phyloP scores from a whole-genome alignment of 2,329 filamentous ascomycete species.

The Coniella vitis region DNA sequence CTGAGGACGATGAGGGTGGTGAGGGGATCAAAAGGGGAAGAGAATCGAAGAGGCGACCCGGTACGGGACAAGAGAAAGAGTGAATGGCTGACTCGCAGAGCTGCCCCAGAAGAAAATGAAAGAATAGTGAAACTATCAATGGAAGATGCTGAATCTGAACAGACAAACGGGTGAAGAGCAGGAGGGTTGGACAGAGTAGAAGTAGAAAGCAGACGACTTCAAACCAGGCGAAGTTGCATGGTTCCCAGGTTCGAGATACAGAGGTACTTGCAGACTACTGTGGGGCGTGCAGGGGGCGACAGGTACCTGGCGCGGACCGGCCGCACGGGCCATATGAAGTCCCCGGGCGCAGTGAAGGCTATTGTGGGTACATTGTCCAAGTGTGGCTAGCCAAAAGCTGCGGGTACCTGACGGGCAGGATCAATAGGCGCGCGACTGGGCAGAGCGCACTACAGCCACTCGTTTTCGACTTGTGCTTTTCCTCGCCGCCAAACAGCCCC shows the following conservation, averaged over 20 bases:
- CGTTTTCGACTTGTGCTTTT: too few species aligned
- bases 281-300: too few species aligned
- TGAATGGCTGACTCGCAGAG: slow-evolving; percentile 9
- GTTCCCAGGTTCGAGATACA: too few species aligned
- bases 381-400: too few species aligned
- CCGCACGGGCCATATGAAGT: too few species aligned
- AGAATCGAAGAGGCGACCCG: neutral
- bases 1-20: neutral
- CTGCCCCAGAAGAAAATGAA: neutral
- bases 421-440: too few species aligned
- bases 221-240: neutral
- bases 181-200: neutral
- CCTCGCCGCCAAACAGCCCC: too few species aligned
- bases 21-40: neutral
- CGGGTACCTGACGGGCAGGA: too few species aligned
- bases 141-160: neutral
- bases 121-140: neutral
- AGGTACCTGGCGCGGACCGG: neutral
- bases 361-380: too few species aligned
- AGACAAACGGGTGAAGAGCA: neutral
- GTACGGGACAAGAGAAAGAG: neutral
- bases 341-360: too few species aligned
- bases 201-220: neutral
- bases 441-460: too few species aligned
- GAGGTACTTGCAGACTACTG: too few species aligned